phyloP scores from a whole-genome alignment of 768 basidiomycete species.

The Boletales sp. region DNA sequence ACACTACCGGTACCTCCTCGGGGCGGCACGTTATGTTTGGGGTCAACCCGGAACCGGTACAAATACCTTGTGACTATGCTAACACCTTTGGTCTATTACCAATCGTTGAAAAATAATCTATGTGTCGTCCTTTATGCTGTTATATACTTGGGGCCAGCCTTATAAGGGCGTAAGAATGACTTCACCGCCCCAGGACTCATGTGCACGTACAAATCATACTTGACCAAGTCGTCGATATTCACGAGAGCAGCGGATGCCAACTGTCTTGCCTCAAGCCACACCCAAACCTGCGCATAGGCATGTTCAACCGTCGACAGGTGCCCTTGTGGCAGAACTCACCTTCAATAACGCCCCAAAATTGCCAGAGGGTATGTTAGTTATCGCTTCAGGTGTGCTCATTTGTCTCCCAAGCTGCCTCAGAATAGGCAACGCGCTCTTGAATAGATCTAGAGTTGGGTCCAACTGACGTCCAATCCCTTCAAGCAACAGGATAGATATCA shows the following conservation, averaged over 20 bases:
- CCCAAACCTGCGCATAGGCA: conserved; percentile 64
- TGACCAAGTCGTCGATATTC: conserved; percentile 82
- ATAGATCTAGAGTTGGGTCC: conserved; percentile 89
- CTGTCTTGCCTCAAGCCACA: conserved; percentile 89
- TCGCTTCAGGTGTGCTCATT: conserved; percentile 74
- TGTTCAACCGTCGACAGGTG: neutral
- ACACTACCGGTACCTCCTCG: conserved; percentile 9
- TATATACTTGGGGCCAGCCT: conserved; percentile 54
- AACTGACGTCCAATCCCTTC: conserved; percentile 96
- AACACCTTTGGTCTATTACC: conserved; percentile 9
- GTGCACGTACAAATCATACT: conserved; percentile 76
- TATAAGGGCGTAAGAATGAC: conserved; percentile 12
- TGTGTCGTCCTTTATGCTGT: conserved; percentile 1
- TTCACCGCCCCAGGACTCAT: neutral
- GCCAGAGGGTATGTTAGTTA: conserved; percentile 59
- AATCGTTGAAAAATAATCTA: conserved; percentile 12
- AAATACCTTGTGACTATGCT: conserved; percentile 10
- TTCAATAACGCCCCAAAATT: conserved; percentile 87
- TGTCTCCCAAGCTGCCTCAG: conserved; percentile 86
- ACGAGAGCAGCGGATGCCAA: conserved; percentile 75
- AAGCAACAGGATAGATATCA: conserved; percentile 87
- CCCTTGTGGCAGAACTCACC: conserved; percentile 41
- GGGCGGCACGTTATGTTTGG: conserved; percentile 6
- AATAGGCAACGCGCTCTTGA: conserved; percentile 94
- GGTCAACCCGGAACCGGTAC: conserved; percentile 10